phyloP scores from a whole-genome alignment of 148 eudicot genomes.

The Diospyros lotus region DNA sequence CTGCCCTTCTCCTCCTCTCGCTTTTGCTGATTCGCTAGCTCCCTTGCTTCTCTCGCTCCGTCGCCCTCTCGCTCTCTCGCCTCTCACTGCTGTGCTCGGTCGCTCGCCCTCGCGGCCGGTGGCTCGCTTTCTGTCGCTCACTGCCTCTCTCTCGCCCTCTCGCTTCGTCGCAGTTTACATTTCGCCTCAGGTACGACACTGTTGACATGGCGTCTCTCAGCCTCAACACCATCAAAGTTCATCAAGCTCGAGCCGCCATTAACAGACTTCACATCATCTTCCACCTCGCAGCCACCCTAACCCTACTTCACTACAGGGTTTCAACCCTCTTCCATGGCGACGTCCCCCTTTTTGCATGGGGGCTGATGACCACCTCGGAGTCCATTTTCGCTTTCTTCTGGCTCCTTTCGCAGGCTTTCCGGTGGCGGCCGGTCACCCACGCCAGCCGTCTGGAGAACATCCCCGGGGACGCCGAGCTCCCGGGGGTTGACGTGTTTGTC shows the following conservation, averaged over 20 bases:
- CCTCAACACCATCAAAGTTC: neutral
- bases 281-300: conserved; percentile 16
- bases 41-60: no score
- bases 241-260: conserved; percentile 12
- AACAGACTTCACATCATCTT: conserved; percentile 27
- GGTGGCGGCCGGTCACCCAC: conserved; percentile 21
- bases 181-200: no score
- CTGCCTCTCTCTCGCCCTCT: no score
- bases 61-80: no score
- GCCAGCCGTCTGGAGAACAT: conserved; percentile 15
- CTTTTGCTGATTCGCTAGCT: no score
- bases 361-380: conserved; percentile 5
- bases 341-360: neutral
- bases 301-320: conserved; percentile 32
- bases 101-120: no score
- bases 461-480: conserved; percentile 18
- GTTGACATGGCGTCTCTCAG: no score
- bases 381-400: conserved; percentile 10
- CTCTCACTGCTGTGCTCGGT: no score
- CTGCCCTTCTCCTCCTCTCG: no score
- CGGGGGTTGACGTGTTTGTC: conserved; percentile 27
- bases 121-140: no score
- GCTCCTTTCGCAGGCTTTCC: conserved; percentile 9
- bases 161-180: no score
- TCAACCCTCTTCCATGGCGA: conserved; percentile 9